Evolutionary conservation across 208 protist species (phyloP).

Genomic region (Phytomonas serpens): DNA sequence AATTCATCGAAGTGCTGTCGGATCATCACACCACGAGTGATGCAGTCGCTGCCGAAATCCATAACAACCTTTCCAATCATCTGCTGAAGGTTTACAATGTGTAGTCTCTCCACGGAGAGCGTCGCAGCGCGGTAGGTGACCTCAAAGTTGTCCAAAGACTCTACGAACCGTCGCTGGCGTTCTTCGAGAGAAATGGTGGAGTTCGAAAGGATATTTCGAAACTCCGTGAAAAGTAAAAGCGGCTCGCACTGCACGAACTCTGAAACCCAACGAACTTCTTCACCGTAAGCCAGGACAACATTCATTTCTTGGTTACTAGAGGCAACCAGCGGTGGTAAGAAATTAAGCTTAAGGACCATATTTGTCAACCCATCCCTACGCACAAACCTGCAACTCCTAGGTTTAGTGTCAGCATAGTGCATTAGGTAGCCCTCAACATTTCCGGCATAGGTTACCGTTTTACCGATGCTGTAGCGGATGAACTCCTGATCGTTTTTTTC

Average conservation of each 20-base stretch:
- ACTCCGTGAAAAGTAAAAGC: conserved; percentile 51
- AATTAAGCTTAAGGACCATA: conserved; percentile 34
- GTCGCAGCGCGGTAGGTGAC: conserved; percentile 57
- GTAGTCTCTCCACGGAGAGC: conserved; percentile 59
- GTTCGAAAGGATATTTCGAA: conserved; percentile 48
- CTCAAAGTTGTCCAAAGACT: conserved; percentile 63
- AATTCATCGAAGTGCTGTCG: conserved; percentile 67
- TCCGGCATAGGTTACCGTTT: conserved; percentile 55
- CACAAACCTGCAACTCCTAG: conserved; percentile 44
- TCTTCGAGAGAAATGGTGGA: conserved; percentile 42
- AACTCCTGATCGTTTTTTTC: conserved; percentile 58
- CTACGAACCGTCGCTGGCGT: conserved; percentile 39
- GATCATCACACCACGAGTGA: conserved; percentile 42
- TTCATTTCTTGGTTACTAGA: conserved; percentile 36
- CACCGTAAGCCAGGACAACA: conserved; percentile 64
- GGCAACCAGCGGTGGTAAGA: conserved; percentile 53
- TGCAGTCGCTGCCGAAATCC: conserved; percentile 72
- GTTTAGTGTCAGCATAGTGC: neutral
- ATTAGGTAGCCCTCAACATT: conserved; percentile 46
- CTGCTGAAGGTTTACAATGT: conserved; percentile 73
- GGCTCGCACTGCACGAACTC: conserved; percentile 48
- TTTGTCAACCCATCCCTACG: conserved; percentile 75
- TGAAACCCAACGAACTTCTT: conserved; percentile 32
- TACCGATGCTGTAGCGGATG: conserved; percentile 51
- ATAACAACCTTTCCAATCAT: conserved; percentile 78